Evolutionary conservation across 2,329 filamentous ascomycete species (phyloP).

Genomic region (Ceratocystiopsis brevicomis): DNA sequence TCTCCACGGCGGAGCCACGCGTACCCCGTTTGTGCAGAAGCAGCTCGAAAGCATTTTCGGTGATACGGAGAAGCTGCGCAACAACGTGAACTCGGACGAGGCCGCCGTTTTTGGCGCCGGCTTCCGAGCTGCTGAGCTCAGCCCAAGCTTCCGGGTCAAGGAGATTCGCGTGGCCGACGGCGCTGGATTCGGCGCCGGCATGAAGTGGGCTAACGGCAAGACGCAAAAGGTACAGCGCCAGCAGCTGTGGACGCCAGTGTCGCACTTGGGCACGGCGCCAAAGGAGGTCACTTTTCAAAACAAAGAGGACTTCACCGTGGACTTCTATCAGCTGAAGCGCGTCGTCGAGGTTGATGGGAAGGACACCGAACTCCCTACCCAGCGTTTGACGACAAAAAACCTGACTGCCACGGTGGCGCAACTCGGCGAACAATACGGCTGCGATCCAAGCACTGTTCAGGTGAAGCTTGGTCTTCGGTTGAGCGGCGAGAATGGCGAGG

Average conservation of each 20-base stretch:
- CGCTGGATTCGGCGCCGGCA: slow-evolving; percentile 50
- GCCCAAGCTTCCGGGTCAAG: slow-evolving; percentile 92
- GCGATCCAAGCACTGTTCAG: slow-evolving; percentile 55
- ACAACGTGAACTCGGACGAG: slow-evolving; percentile 93
- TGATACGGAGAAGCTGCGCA: slow-evolving; percentile 59
- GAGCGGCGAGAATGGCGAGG: slow-evolving; percentile 54
- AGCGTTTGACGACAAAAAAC: slow-evolving; percentile 43
- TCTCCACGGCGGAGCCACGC: slow-evolving; percentile 73
- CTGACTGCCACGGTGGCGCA: slow-evolving; percentile 65
- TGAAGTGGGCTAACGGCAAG: slow-evolving; percentile 48
- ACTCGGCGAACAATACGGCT: slow-evolving; percentile 62
- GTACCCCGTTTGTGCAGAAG: slow-evolving; percentile 89
- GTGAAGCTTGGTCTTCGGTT: slow-evolving; percentile 65
- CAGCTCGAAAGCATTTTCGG: slow-evolving; percentile 61
- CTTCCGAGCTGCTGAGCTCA: slow-evolving; percentile 82
- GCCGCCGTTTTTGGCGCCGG: slow-evolving; percentile 89
- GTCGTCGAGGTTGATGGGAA: too few species aligned
- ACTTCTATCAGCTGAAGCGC: too few species aligned
- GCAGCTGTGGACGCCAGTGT: slow-evolving; percentile 64
- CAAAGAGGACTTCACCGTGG: too few species aligned
- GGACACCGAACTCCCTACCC: too few species aligned
- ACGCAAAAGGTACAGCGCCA: slow-evolving; percentile 57
- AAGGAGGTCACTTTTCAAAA: slow-evolving; percentile 60
- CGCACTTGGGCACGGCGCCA: slow-evolving; percentile 51
- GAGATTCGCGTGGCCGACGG: slow-evolving; percentile 76